Evolutionary conservation across 2,329 filamentous ascomycete genomes (phyloP).

Genomic region (Ceratocystis huliohia): DNA sequence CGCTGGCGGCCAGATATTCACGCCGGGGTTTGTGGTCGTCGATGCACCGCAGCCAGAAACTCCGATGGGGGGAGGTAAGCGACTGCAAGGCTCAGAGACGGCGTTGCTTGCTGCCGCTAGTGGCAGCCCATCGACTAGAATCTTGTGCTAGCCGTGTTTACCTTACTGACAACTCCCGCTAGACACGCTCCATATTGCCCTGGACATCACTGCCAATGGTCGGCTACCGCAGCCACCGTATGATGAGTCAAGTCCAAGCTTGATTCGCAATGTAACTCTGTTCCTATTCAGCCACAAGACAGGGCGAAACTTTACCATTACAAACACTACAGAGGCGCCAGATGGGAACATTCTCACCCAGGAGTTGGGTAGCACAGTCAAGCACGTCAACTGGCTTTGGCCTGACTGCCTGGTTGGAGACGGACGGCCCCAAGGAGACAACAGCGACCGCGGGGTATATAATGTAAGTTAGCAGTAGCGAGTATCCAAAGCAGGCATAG

Average conservation of each 20-base stretch:
- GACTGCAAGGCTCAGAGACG: background rate
- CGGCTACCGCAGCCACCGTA: slow-evolving; percentile 40
- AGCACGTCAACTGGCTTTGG: slow-evolving; percentile 62
- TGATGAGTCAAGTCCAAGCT: slow-evolving; percentile 39
- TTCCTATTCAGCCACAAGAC: slow-evolving; percentile 54
- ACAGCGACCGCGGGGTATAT: slow-evolving; percentile 47
- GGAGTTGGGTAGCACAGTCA: slow-evolving; percentile 55
- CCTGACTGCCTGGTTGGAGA: slow-evolving; percentile 54
- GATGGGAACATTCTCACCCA: slow-evolving; percentile 50
- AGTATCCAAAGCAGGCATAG: background rate
- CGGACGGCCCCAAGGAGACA: slow-evolving; percentile 34
- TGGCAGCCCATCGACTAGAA: background rate
- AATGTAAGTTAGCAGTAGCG: slow-evolving; percentile 36
- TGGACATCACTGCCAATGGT: slow-evolving; percentile 55
- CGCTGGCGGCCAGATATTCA: slow-evolving; percentile 54
- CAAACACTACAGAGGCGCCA: slow-evolving; percentile 47
- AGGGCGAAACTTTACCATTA: slow-evolving; percentile 54
- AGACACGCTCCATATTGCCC: slow-evolving; percentile 49
- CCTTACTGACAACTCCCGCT: slow-evolving; percentile 9
- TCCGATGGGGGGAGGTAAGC: slow-evolving; percentile 46
- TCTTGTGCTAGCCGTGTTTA: slow-evolving; percentile 21
- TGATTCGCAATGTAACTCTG: slow-evolving; percentile 51
- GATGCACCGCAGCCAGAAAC: slow-evolving; percentile 54
- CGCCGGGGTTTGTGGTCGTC: slow-evolving; percentile 53
- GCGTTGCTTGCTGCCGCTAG: background rate